phyloP scores from a whole-genome alignment of 1,284 basidiomycete genomes.

The Cutaneotrichosporon sp. region DNA sequence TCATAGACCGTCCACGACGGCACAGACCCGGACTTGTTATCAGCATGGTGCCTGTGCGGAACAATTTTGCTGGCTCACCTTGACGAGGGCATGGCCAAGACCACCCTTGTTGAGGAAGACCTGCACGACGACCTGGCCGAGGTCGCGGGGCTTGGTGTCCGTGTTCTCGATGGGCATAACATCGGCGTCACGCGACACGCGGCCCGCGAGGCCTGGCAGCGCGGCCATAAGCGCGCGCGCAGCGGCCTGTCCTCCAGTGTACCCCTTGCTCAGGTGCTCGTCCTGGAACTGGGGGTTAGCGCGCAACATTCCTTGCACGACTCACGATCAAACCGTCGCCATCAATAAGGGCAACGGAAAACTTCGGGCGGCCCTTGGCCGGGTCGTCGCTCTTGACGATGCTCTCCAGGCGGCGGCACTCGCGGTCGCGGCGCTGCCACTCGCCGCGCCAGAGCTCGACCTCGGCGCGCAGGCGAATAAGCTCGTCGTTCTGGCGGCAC shows the following conservation, averaged over 20 bases:
- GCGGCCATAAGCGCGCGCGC: slow-evolving; percentile 36
- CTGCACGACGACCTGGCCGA: slow-evolving; percentile 37
- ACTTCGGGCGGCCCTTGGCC: slow-evolving; percentile 25
- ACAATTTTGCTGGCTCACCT: slow-evolving; percentile 32
- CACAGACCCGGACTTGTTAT: slow-evolving; percentile 34
- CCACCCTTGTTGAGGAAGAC: slow-evolving; percentile 47
- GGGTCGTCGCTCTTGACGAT: slow-evolving; percentile 32
- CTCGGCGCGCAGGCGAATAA: slow-evolving; percentile 45
- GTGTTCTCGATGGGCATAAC: background rate
- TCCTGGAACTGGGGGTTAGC: slow-evolving; percentile 35
- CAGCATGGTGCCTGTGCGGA: background rate
- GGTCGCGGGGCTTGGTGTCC: slow-evolving; percentile 11
- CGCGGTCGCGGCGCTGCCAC: slow-evolving; percentile 35
- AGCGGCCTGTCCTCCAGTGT: slow-evolving; percentile 42
- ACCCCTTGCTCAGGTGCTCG: slow-evolving; percentile 34
- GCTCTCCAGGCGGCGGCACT: slow-evolving; percentile 36
- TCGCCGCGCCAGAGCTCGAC: slow-evolving; percentile 44
- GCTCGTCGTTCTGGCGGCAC: slow-evolving; percentile 32
- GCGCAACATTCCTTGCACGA: background rate
- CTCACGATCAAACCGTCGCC: slow-evolving; percentile 48
- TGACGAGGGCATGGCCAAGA: slow-evolving; percentile 40
- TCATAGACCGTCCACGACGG: slow-evolving; percentile 39
- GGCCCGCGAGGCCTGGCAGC: slow-evolving; percentile 27
- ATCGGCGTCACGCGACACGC: slow-evolving; percentile 3
- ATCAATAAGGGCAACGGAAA: slow-evolving; percentile 45